Conservation (phyloP, 805 yeast genomes). For the Saccharomycopsis sp. region DNA sequence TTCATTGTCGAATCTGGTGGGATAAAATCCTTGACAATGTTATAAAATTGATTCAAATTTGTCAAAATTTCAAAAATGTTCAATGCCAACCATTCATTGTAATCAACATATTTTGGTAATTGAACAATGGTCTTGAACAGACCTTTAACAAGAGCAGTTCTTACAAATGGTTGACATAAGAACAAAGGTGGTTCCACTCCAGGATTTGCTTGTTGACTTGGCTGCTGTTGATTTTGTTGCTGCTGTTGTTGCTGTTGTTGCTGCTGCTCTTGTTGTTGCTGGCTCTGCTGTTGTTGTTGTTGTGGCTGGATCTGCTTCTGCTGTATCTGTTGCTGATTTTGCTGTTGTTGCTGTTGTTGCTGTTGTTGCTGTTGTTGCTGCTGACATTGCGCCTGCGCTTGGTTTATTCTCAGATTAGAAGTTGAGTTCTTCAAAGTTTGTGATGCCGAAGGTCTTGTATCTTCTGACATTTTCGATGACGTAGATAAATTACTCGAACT, state of each 20-base stretch:
- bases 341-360: conserved; percentile 10
- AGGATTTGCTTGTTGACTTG: conserved; percentile 9
- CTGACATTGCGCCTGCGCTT: conserved; percentile 5
- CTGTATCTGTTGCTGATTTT: conserved; percentile 11
- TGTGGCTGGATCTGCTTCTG: conserved; percentile 2
- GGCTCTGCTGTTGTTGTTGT: conserved; percentile 3
- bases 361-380: conserved; percentile 11
- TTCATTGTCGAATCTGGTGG: conserved; percentile 90
- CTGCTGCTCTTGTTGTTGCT: conserved; percentile 16
- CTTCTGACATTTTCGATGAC: conserved; percentile 28
- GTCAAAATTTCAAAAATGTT: conserved; percentile 86
- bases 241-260: conserved; percentile 15
- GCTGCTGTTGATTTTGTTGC: conserved; percentile 21
- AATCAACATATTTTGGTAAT: conserved; percentile 89
- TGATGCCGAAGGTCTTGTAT: conserved; percentile 32
- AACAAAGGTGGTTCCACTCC: conserved; percentile 39
- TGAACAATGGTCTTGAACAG: conserved; percentile 94
- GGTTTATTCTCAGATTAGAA: conserved; percentile 24
- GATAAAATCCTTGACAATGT: conserved; percentile 83
- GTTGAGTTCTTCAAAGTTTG: neutral
- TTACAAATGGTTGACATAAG: conserved; percentile 85
- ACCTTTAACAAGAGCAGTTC: conserved; percentile 93
- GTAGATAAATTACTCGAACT: conserved; percentile 25
- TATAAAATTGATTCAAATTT: conserved; percentile 80
- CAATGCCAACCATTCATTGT: conserved; percentile 92